Evolutionary conservation across 345 rosid genomes (phyloP).

Genomic region (Microcos paniculata): DNA sequence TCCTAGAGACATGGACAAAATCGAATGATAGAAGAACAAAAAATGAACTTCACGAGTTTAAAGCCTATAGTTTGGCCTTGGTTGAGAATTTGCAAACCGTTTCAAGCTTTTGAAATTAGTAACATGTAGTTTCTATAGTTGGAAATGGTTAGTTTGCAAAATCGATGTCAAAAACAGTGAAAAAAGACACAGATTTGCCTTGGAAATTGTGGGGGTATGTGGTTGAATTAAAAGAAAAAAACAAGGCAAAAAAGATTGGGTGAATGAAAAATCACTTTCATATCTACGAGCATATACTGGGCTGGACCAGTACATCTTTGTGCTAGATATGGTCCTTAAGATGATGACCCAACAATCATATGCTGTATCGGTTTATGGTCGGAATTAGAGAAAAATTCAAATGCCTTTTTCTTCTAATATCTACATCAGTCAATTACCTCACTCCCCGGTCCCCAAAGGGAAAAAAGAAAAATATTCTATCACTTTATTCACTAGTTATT

Average conservation of each 20-base stretch:
- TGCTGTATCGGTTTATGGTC: background rate
- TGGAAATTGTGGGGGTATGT: background rate
- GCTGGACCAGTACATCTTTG: slow-evolving; percentile 10
- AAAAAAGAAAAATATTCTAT: background rate
- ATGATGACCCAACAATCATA: slow-evolving; percentile 4
- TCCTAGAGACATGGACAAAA: no score
- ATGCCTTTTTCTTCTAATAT: background rate
- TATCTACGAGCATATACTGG: background rate
- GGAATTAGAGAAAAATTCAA: background rate
- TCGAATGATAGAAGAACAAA: no score
- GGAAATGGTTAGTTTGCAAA: background rate
- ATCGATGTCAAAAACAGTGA: background rate
- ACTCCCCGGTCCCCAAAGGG: no score
- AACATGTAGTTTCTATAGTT: background rate
- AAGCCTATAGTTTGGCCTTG: background rate
- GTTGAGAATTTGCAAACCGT: background rate
- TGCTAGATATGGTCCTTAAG: background rate
- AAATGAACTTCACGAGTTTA: no score
- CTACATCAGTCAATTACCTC: background rate
- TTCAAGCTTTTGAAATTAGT: background rate
- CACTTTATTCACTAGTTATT: background rate
- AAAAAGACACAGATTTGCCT: background rate
- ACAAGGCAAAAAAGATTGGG: background rate
- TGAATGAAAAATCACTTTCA: slow-evolving; percentile 14
- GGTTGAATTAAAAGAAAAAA: background rate